Evolutionary conservation across 2,329 filamentous ascomycete species (phyloP), one percentile per base, ranked within the genome.

Genomic region (Colletotrichum viniferum): DNA sequence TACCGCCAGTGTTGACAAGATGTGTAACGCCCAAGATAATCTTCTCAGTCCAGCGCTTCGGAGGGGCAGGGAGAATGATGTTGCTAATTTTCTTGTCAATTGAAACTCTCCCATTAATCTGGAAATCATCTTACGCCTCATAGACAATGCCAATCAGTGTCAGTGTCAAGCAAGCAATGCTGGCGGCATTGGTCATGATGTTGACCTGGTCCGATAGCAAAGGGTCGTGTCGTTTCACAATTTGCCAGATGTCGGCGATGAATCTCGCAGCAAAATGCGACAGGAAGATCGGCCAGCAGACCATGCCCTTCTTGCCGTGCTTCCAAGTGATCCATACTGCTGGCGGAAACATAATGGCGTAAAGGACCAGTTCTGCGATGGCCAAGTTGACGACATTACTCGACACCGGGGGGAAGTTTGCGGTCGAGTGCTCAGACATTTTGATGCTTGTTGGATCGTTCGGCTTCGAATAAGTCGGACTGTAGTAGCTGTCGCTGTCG

Each of bases 261-360:
- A 82, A 78, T 52, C 78, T 77, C 7, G 79, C 75, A 2, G 38
- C 55, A 28, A 81, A 81, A 58, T 79, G 79, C 2, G 77, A 79
- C 4, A 80, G 14, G 14, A 80, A 80, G 28, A 82, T 81, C 4
- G 80, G 79, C 81, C 81, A 82, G 75, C 80, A 82, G 24, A 80
- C 78, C 77, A 82, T 81, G 26, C 81, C 81, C 2, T 76, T 61
- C 55, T 81, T 82, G 16, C 81, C 81, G 69, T 82, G 80, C 36
- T 79, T 81, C 78, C 77, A 82, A 1, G 79, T 75, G 18, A 82
- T 76, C 70, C 74, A 81, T 8, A 77, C 18, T 0, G 77, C 70
- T 2, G 77, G 76, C 5, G 77, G 62, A 34, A 81, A 68, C 6
- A 81, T 63, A 3, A 78, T 43, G 6, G 32, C 77, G 30, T 79